A percentile compares a stretch with the other conserved stretches of the same genome.
Conservation (phyloP, 768 basidiomycete genomes). For the Pleurotus ostreatus region DNA sequence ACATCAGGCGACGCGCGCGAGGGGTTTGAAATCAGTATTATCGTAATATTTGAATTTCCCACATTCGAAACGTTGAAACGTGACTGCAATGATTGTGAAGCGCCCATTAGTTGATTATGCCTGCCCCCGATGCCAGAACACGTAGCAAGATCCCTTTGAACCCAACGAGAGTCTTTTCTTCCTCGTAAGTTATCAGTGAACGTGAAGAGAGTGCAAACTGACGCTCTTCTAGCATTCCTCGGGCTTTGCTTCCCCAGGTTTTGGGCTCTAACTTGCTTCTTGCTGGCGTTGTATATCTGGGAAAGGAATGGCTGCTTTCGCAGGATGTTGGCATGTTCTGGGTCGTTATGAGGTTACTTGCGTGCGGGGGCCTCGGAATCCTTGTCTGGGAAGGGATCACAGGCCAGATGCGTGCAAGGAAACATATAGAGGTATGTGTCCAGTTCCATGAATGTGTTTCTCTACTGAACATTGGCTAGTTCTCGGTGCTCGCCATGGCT, state of each 20-base stretch:
- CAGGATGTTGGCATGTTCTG: constrained; percentile 72
- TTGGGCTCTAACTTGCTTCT: constrained; percentile 60
- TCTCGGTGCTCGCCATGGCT: constrained; percentile 65
- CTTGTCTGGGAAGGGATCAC: constrained; percentile 57
- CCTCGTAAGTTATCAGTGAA: constrained; percentile 38
- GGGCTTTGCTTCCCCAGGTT: constrained; percentile 49
- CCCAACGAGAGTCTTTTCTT: constrained; percentile 49
- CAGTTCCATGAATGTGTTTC: constrained; percentile 2
- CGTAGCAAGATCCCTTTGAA: constrained; percentile 61
- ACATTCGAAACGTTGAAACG: background rate
- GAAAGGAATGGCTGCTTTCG: constrained; percentile 64
- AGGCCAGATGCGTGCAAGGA: constrained; percentile 46
- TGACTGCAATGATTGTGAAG: background rate
- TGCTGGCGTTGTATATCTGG: constrained; percentile 56
- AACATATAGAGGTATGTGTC: constrained; percentile 53
- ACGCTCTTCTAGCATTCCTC: constrained; percentile 41
- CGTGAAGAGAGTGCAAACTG: constrained; percentile 4
- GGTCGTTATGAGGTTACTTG: constrained; percentile 70
- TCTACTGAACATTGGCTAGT: constrained; percentile 34
- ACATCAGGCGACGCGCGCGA: too few relatives aligned
- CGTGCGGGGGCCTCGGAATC: constrained; percentile 65
- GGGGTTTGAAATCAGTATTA: too few relatives aligned
- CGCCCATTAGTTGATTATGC: constrained; percentile 30
- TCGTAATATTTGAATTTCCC: background rate
- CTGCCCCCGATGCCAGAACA: constrained; percentile 63